Evolutionary conservation across 257 asterid genomes (phyloP), one percentile per base, ranked within the genome.

Genomic region (Eustoma russellianum): DNA sequence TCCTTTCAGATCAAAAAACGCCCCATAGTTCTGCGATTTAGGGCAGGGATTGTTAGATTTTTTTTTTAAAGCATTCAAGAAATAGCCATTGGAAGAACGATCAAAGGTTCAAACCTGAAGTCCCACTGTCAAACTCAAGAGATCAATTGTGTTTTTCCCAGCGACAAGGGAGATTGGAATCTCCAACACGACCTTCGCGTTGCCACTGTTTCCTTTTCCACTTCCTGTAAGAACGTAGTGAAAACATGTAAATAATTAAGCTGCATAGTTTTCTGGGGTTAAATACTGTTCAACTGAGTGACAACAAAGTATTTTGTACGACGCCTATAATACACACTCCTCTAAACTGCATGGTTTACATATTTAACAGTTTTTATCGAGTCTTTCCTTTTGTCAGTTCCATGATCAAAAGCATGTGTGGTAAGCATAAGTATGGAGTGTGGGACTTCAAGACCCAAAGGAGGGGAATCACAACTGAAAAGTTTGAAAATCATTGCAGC

Each of bases 121-220:
- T 15, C 96, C 96, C 53, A 87, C 90, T 17, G 93, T 84, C 67
- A 73, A 65, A 64, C 94, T 87, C 78, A 87, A 79, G 61, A 90
- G 80, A 72, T 83, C 94, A 33, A 88, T 72, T 53, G 62, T 70
- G 70, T 82, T 88, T 44, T 67, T 61, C 55, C 94, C 88, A 45
- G 71, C 50, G 30, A 30, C 30, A 38, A 90, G 81, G 77, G 73
- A 74, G 58, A 83, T 13, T 3, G 97, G 94, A 55, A 77, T 67
- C 6, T 83, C 86, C 56, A 83, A 38, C 14, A 79, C 52, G 61
- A 86, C 86, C 63, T 59, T 70, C 3, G 63, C 56, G 55, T 77
- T 62, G 53, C 70, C 58, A 70, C 48, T 61, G 55, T 58, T 63
- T 13, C 97, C 93, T 57, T 68, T 81, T 40, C 73, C 80, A 53